A percentile compares a stretch with the other conserved stretches of the same genome.
Conservation (phyloP, 208 protist species). For the Wallacemonas sp. region DNA sequence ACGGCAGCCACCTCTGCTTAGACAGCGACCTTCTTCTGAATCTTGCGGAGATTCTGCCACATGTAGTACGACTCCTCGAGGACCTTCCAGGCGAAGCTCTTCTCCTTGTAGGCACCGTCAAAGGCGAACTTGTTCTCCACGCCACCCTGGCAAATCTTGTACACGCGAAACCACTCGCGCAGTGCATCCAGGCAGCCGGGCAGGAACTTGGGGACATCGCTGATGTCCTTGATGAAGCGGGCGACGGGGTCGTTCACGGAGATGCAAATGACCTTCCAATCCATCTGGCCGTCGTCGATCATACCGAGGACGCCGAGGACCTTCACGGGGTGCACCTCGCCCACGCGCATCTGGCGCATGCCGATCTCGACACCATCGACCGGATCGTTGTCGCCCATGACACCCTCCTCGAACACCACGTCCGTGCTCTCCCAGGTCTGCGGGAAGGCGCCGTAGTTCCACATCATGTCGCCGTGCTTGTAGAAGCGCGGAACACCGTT, state of each 20-base stretch:
- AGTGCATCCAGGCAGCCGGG: constrained; percentile 89
- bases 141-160: constrained; percentile 93
- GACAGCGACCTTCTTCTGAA: constrained; percentile 79
- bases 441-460: constrained; percentile 96
- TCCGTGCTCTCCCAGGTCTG: constrained; percentile 97
- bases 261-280: constrained; percentile 95
- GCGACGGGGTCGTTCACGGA: constrained; percentile 89
- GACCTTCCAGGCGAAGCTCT: constrained; percentile 83
- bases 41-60: constrained; percentile 91
- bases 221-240: constrained; percentile 90
- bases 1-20: too few relatives aligned
- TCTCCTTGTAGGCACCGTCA: constrained; percentile 90
- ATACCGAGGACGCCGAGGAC: constrained; percentile 93
- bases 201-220: constrained; percentile 88
- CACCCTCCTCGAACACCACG: constrained; percentile 78
- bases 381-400: constrained; percentile 92
- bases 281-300: constrained; percentile 95
- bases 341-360: constrained; percentile 80
- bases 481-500: constrained; percentile 96
- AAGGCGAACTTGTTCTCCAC: constrained; percentile 93
- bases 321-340: constrained; percentile 84
- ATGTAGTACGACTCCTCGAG: constrained; percentile 92
- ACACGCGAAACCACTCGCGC: constrained; percentile 91
- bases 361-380: constrained; percentile 93
- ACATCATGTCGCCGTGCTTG: constrained; percentile 96